Evolutionary conservation across 257 asterid species (phyloP).

Genomic region (Thymus mandschuricus): DNA sequence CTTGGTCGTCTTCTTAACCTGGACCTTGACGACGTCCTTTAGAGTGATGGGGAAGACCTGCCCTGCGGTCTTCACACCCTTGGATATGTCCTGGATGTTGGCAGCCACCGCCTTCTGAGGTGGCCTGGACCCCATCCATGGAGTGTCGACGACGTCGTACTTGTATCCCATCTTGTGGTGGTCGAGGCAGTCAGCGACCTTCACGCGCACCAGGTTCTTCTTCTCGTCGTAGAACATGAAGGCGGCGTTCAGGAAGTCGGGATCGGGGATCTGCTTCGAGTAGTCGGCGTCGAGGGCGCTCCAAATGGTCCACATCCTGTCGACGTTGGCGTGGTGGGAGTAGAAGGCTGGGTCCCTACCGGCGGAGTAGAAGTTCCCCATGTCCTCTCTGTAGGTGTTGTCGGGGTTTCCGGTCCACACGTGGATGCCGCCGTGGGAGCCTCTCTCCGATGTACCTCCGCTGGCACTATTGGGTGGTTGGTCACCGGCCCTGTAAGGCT

Average conservation of each 20-base stretch:
- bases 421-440: background rate
- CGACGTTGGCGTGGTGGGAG: background rate
- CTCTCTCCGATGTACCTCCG: background rate
- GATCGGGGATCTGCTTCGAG: background rate
- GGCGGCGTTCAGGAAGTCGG: constrained; percentile 13
- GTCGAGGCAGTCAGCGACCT: background rate
- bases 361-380: constrained; percentile 8
- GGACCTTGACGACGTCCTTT: background rate
- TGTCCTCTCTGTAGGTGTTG: background rate
- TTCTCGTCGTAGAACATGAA: constrained; percentile 25
- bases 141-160: background rate
- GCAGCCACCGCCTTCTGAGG: background rate
- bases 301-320: background rate
- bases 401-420: background rate
- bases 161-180: constrained; percentile 5
- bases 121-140: background rate
- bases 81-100: background rate
- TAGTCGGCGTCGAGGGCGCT: background rate
- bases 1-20: background rate
- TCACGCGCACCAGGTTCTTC: background rate
- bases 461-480: background rate
- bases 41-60: background rate
- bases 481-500: background rate
- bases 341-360: background rate
- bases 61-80: background rate